Percentiles rank a stretch among this genome's conserved stretches.
Evolutionary conservation across 2,329 filamentous ascomycete genomes (phyloP).

Genomic region (Dactylellina leptospora): DNA sequence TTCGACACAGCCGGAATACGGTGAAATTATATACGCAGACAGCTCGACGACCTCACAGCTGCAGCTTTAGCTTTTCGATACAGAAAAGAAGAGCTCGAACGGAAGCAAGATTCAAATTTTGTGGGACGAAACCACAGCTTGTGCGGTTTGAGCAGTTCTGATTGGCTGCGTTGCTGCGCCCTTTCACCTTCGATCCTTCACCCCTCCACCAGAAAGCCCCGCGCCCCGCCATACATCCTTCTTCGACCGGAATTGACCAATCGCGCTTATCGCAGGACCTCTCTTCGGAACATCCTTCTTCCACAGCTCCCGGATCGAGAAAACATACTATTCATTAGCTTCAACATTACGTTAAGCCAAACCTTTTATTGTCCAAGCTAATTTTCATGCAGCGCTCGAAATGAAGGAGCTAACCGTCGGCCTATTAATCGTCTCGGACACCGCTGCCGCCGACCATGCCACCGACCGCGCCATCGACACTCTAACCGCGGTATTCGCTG

Average conservation of each 20-base stretch:
- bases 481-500: slow-evolving; percentile 73
- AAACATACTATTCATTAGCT: too few species aligned
- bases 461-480: slow-evolving; percentile 76
- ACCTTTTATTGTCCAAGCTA: too few species aligned
- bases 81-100: too few species aligned
- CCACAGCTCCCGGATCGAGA: too few species aligned
- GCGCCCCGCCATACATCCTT: slow-evolving; percentile 1
- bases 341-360: too few species aligned
- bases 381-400: too few species aligned
- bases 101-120: too few species aligned
- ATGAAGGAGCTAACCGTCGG: slow-evolving; percentile 70
- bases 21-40: slow-evolving; percentile 6
- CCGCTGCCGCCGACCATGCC: slow-evolving; percentile 79
- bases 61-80: background rate
- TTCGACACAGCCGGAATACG: background rate
- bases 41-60: background rate
- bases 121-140: background rate
- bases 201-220: slow-evolving; percentile 8
- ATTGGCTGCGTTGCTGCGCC: background rate
- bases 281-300: too few species aligned
- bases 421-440: slow-evolving; percentile 89
- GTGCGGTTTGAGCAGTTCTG: background rate
- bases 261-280: background rate
- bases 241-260: background rate
- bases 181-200: background rate